phyloP scores from a whole-genome alignment of 2,329 filamentous ascomycete species.

The Aspergillaceae sp. region DNA sequence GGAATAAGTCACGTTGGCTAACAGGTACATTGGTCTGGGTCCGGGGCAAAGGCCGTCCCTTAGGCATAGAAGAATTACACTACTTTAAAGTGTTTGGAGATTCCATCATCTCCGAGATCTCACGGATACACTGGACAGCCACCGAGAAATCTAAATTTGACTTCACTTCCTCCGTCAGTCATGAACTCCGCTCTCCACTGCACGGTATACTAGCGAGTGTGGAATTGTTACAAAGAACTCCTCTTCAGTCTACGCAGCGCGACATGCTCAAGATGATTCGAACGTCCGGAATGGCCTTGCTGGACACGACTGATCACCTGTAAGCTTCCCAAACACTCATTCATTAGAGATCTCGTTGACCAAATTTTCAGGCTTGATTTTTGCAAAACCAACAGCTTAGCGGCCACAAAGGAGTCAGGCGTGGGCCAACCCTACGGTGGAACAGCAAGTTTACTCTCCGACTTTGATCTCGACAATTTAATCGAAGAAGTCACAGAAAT shows the following conservation, averaged over 20 bases:
- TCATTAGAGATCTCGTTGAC: conserved; percentile 1
- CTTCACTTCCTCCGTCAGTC: conserved; percentile 46
- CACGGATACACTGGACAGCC: conserved; percentile 24
- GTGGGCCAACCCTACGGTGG: conserved; percentile 3
- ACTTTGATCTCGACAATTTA: conserved; percentile 25
- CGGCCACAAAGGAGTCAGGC: conserved; percentile 5
- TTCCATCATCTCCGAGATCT: conserved; percentile 27
- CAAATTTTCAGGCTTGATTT: conserved; percentile 19
- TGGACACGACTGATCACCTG: conserved; percentile 39
- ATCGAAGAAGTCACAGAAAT: conserved; percentile 23
- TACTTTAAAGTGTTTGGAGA: conserved; percentile 30
- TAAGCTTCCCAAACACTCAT: conserved; percentile 8
- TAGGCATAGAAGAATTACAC: conserved; percentile 21
- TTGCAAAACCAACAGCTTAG: conserved; percentile 28
- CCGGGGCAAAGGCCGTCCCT: conserved; percentile 7
- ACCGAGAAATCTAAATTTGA: conserved; percentile 43
- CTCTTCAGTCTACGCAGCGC: conserved; percentile 32
- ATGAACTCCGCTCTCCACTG: conserved; percentile 43
- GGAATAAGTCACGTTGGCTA: conserved; percentile 25
- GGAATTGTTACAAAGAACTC: conserved; percentile 42
- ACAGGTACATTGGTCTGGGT: conserved; percentile 24
- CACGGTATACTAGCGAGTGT: conserved; percentile 42
- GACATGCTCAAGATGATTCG: conserved; percentile 42
- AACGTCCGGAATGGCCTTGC: conserved; percentile 42
- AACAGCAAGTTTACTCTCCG: conserved; percentile 16